These are phyloP conservation scores for Citrullus mucosospermus DNA, from an alignment of 306 rosid species.

Conservation along the genomic window DNA sequence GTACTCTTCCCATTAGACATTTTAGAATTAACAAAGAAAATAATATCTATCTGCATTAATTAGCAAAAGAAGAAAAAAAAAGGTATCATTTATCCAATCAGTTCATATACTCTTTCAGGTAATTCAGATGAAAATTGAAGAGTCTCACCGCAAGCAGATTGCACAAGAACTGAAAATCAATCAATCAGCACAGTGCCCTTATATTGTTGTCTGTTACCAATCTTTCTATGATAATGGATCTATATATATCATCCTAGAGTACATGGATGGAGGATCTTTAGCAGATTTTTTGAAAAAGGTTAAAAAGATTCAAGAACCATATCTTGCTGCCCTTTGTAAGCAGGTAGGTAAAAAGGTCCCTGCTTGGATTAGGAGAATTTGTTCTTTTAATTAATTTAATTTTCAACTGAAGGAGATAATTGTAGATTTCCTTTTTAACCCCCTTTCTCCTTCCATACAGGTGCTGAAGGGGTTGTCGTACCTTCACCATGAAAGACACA, in stretches of 20 bases:
- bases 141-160: constrained; percentile 68
- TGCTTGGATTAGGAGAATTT: not conserved
- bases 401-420: constrained; percentile 4
- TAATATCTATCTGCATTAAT: not conserved
- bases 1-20: not conserved
- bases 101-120: constrained; percentile 31
- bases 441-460: constrained; percentile 27
- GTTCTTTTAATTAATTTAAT: not conserved
- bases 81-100: not conserved
- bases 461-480: constrained; percentile 78
- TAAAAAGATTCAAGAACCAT: constrained; percentile 59
- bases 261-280: constrained; percentile 99
- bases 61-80: not conserved
- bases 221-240: constrained; percentile 76
- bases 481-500: constrained; percentile 87
- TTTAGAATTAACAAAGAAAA: not conserved
- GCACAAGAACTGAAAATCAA: constrained; percentile 91
- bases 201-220: constrained; percentile 74
- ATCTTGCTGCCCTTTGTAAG: constrained; percentile 78
- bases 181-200: constrained; percentile 83
- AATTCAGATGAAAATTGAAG: constrained; percentile 86
- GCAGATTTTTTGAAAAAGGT: constrained; percentile 81
- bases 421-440: not conserved
- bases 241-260: constrained; percentile 89
- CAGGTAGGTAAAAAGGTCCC: constrained; percentile 40